These are phyloP conservation scores for Globisporangium apiculatum DNA, from an alignment of 352 stramenopile species.

Conservation along the genomic window DNA sequence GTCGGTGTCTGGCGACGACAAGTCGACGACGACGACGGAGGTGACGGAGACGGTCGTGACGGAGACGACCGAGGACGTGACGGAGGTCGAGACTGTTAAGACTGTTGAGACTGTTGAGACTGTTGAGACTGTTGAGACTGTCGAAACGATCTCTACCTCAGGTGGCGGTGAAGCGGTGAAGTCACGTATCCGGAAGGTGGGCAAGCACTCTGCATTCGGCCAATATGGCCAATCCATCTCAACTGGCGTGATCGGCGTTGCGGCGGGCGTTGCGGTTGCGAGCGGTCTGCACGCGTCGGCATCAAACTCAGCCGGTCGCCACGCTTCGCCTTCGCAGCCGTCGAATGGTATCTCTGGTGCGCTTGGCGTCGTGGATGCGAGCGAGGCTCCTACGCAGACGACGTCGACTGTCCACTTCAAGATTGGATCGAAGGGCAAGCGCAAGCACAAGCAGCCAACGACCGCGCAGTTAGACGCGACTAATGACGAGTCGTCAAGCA, in stretches of 20 bases:
- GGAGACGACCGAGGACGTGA: slow-evolving; percentile 1
- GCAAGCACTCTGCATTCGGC: not conserved
- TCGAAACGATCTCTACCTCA: not conserved
- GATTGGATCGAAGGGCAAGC: slow-evolving; percentile 1
- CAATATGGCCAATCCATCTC: too few species aligned
- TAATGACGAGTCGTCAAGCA: not conserved
- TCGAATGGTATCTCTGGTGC: not conserved
- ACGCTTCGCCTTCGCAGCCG: too few species aligned
- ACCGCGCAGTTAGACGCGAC: not conserved
- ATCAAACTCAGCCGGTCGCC: too few species aligned
- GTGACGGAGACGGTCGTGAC: not conserved
- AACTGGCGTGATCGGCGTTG: too few species aligned
- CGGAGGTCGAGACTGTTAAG: not conserved
- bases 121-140: not conserved
- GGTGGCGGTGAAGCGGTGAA: not conserved
- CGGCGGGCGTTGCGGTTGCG: too few species aligned
- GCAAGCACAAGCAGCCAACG: slow-evolving; percentile 1
- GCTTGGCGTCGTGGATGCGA: not conserved
- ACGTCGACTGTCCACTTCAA: not conserved
- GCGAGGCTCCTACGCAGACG: not conserved
- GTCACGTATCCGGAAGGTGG: not conserved
- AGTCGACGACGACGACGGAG: slow-evolving; percentile 2
- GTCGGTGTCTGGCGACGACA: not conserved
- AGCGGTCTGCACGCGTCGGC: too few species aligned
- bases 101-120: not conserved